Evolutionary conservation across 139 green algal species (phyloP).

Genomic region (Raphidocelis subcapitata): DNA sequence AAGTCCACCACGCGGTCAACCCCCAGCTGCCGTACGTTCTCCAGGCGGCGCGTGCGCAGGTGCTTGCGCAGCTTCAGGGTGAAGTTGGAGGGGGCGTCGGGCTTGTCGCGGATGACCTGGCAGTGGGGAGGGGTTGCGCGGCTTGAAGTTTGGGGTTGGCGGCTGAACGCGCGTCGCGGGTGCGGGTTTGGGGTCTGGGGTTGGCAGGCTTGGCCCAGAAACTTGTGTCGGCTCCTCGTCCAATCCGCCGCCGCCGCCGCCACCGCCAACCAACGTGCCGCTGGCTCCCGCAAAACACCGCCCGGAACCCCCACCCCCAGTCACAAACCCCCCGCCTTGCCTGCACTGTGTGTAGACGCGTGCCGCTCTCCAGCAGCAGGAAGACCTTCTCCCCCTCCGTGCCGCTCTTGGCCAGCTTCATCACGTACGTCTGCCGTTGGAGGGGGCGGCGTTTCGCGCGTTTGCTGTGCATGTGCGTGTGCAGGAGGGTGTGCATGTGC

Average conservation of each 20-base stretch:
- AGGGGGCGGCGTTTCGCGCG: too few species aligned
- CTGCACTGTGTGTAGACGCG: conserved; percentile 88
- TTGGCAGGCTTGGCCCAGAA: too few species aligned
- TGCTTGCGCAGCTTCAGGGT: conserved; percentile 97
- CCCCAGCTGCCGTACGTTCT: conserved; percentile 89
- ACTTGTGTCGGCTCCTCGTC: too few species aligned
- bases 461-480: too few species aligned
- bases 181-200: too few species aligned
- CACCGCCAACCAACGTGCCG: too few species aligned
- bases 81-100: conserved; percentile 88
- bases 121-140: background rate
- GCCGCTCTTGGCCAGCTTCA: conserved; percentile 88
- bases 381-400: conserved; percentile 94
- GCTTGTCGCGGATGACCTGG: conserved; percentile 66
- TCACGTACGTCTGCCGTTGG: conserved; percentile 78
- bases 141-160: background rate
- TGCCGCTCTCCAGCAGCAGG: conserved; percentile 89
- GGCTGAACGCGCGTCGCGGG: too few species aligned
- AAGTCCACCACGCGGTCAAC: conserved; percentile 95
- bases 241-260: too few species aligned
- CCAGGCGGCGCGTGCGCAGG: conserved; percentile 83
- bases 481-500: too few species aligned
- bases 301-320: too few species aligned
- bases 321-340: too few species aligned
- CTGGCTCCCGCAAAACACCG: too few species aligned